A percentile compares a stretch with the other conserved stretches of the same genome.
Conservation (phyloP, 768 basidiomycete species). For the Phylloporus scabripes region DNA sequence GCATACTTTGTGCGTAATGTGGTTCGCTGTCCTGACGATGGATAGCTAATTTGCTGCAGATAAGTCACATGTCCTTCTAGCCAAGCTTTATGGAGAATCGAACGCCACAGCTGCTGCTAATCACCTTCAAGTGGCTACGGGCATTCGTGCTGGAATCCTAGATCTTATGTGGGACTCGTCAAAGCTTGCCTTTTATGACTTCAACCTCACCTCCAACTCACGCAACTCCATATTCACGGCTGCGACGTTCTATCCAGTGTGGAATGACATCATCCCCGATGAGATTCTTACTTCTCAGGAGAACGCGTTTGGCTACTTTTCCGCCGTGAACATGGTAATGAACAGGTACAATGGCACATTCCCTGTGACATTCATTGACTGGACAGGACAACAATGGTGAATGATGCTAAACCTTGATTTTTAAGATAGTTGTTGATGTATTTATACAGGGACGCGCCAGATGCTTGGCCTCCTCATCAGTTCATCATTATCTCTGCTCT, state of each 20-base stretch:
- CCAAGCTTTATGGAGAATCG: conserved; percentile 50
- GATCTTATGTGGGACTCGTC: conserved; percentile 82
- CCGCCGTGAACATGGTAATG: conserved; percentile 69
- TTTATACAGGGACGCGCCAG: conserved; percentile 68
- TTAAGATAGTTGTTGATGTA: not conserved
- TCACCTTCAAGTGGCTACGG: conserved; percentile 53
- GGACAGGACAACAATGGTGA: conserved; percentile 77
- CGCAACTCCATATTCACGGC: conserved; percentile 64
- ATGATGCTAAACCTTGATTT: not conserved
- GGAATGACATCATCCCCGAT: conserved; percentile 79
- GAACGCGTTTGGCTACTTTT: conserved; percentile 68
- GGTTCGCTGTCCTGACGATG: not conserved
- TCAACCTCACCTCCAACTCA: conserved; percentile 63
- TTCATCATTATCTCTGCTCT: conserved; percentile 79
- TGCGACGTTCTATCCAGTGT: conserved; percentile 80
- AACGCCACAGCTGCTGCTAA: conserved; percentile 39
- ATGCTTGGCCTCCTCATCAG: conserved; percentile 83
- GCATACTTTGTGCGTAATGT: conserved; percentile 64
- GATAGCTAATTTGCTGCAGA: conserved; percentile 36
- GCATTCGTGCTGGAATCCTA: conserved; percentile 63
- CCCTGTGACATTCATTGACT: conserved; percentile 69
- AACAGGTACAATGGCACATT: conserved; percentile 86
- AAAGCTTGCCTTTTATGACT: conserved; percentile 91
- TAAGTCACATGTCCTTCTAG: conserved; percentile 55
- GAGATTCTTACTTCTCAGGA: conserved; percentile 53